Evolutionary conservation across 2,329 filamentous ascomycete genomes (phyloP).

Genomic region (Aspergillus spinulosporus): DNA sequence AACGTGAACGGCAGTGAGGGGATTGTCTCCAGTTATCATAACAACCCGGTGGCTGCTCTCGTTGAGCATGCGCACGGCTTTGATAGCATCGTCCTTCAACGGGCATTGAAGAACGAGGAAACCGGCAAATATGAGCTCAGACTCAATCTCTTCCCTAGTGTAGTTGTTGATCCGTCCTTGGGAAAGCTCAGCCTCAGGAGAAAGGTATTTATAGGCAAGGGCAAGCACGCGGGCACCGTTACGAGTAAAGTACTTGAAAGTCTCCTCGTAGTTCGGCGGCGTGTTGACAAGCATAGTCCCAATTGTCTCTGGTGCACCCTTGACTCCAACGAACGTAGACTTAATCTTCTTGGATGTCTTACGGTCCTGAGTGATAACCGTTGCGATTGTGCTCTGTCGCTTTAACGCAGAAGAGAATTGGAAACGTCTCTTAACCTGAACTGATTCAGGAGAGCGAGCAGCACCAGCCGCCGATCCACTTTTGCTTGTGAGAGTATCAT

Average conservation of each 20-base stretch:
- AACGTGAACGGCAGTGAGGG: slow-evolving; percentile 92
- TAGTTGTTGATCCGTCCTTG: slow-evolving; percentile 86
- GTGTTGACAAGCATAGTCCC: slow-evolving; percentile 83
- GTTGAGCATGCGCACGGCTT: slow-evolving; percentile 93
- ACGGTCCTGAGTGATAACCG: slow-evolving; percentile 69
- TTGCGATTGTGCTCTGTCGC: slow-evolving; percentile 91
- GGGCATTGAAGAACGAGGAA: slow-evolving; percentile 95
- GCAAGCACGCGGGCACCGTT: slow-evolving; percentile 93
- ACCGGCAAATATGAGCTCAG: slow-evolving; percentile 81
- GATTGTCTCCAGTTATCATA: slow-evolving; percentile 99
- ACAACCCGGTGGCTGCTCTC: slow-evolving; percentile 98
- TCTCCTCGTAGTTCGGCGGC: slow-evolving; percentile 91
- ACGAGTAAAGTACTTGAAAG: slow-evolving; percentile 95
- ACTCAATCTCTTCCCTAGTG: slow-evolving; percentile 89
- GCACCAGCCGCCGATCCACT: slow-evolving; percentile 41
- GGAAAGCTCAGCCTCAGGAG: slow-evolving; percentile 76
- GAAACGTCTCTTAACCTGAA: slow-evolving; percentile 95
- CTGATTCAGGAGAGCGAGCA: slow-evolving; percentile 61
- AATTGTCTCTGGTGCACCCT: slow-evolving; percentile 96
- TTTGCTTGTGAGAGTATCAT: slow-evolving; percentile 78
- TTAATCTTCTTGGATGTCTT: slow-evolving; percentile 73
- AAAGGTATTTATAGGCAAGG: slow-evolving; percentile 89
- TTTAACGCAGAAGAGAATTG: slow-evolving; percentile 97
- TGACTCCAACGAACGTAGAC: slow-evolving; percentile 90
- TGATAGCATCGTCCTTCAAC: slow-evolving; percentile 92